phyloP scores from a whole-genome alignment of 2,329 filamentous ascomycete species.

The Curvularia sp. region DNA sequence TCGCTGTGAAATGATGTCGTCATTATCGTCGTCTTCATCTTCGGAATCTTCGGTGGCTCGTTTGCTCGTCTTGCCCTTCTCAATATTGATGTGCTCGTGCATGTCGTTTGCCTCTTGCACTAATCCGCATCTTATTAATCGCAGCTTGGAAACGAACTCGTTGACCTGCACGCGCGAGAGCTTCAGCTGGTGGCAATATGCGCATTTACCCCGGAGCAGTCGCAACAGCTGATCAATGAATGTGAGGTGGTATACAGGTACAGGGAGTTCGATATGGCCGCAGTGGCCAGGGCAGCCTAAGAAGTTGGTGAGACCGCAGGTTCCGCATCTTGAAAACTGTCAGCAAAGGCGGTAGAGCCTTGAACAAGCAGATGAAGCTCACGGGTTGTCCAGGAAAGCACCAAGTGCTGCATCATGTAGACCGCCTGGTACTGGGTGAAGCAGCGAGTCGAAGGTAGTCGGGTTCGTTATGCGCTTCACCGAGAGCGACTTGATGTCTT shows the following conservation, averaged over 20 bases:
- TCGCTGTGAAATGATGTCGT: constrained; percentile 64
- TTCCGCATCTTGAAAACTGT: constrained; percentile 74
- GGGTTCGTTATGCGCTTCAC: constrained; percentile 94
- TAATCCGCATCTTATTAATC: constrained; percentile 83
- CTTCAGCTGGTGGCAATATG: constrained; percentile 88
- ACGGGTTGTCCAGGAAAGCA: constrained; percentile 86
- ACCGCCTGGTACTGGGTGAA: constrained; percentile 88
- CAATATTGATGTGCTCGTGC: constrained; percentile 56
- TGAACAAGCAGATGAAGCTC: constrained; percentile 49
- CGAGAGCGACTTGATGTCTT: constrained; percentile 87
- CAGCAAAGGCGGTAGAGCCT: constrained; percentile 11
- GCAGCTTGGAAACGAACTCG: constrained; percentile 81
- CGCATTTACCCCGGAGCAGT: constrained; percentile 84
- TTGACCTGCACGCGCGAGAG: constrained; percentile 79
- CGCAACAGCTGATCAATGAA: constrained; percentile 93
- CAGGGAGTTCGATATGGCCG: constrained; percentile 93
- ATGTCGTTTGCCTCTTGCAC: constrained; percentile 69
- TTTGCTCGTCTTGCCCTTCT: constrained; percentile 46
- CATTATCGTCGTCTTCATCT: constrained; percentile 68
- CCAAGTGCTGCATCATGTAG: constrained; percentile 92
- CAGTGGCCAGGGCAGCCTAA: constrained; percentile 85
- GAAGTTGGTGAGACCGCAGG: constrained; percentile 83
- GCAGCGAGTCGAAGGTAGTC: constrained; percentile 89
- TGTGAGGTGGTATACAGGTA: constrained; percentile 93
- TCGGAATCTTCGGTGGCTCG: constrained; percentile 63